A percentile compares a stretch with the other conserved stretches of the same genome.
phyloP scores from a whole-genome alignment of 345 rosid species.

The Boechera divaricarpa region DNA sequence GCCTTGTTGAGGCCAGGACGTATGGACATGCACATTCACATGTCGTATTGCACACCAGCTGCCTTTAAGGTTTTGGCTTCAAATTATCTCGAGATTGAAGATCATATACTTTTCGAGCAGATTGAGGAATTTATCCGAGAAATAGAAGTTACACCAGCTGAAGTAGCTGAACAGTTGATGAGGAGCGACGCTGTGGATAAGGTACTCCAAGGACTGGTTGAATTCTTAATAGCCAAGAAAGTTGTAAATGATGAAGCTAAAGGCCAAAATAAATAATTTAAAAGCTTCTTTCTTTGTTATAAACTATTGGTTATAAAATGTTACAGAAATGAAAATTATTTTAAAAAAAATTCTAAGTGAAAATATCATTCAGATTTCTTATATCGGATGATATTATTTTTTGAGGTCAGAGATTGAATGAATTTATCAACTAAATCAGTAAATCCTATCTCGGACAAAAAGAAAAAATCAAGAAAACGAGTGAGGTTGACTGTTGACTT shows the following conservation, averaged over 20 bases:
- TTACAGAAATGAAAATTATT: too few species aligned
- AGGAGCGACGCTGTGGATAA: slow-evolving; percentile 48
- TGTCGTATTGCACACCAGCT: slow-evolving; percentile 58
- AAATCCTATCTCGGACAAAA: too few species aligned
- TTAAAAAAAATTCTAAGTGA: too few species aligned
- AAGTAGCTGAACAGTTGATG: slow-evolving; percentile 58
- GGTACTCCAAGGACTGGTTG: slow-evolving; percentile 43
- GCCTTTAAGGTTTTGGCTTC: slow-evolving; percentile 50
- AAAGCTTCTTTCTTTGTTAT: too few species aligned
- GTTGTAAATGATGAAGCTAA: slow-evolving; percentile 13
- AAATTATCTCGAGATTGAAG: slow-evolving; percentile 49
- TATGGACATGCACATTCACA: slow-evolving; percentile 72
- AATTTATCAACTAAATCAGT: too few species aligned
- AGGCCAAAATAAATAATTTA: background rate
- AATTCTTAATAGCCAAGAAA: slow-evolving; percentile 47
- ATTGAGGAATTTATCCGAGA: slow-evolving; percentile 45
- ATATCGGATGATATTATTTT: background rate
- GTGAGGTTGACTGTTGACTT: slow-evolving; percentile 39
- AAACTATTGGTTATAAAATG: too few species aligned
- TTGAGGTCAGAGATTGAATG: background rate
- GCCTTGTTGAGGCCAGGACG: slow-evolving; percentile 73
- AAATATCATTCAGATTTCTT: too few species aligned
- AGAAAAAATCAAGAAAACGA: slow-evolving; percentile 17
- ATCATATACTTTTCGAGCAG: slow-evolving; percentile 42
- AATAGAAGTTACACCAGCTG: slow-evolving; percentile 52